Evolutionary conservation across 2,329 filamentous ascomycete genomes (phyloP), one percentile per base, ranked within the genome.

Genomic region (Plectosphaerella plurivora): DNA sequence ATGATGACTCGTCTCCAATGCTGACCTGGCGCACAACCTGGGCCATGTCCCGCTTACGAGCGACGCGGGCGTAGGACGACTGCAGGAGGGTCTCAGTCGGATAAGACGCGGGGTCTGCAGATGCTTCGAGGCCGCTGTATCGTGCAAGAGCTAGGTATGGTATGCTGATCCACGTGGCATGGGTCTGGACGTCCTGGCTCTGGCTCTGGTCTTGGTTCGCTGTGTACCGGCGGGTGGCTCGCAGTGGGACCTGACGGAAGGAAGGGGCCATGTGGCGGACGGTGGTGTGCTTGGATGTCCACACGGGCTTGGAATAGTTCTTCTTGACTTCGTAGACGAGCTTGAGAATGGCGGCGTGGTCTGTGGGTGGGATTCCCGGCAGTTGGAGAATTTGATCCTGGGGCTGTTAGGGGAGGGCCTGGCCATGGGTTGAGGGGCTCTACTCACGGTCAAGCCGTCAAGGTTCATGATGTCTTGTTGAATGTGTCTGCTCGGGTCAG

Each of bases 71-170:
- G 54, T 71, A 75, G 8, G 72, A 69, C 1, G 67, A 61, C 57
- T 78, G 76, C 1, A 77, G 58, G 6, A 78, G 56, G 1, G 74
- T 76, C 48, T 70, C 66, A 2, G 68, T 61, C 1, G 75, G 75
- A 48, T 75, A 77, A 1, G 65, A 61, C 5, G 63, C 62, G 7
- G 63, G 45, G 24, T 60, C 65, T 1, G 65, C 63, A 1, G 63
- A 63, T 6, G 62, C 61, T 2, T 64, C 59, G 2, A 73, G 57
- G 3, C 71, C 73, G 0, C 69, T 69, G 52, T 76, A 77, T 22
- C 67, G 65, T 49, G 75, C 68, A 1, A 78, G 65, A 2, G 67
- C 68, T 55, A 79, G 77, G 55, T 77, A 78, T 0, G 76, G 76
- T 14, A 78, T 60, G 28, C 72, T 76, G 3, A 76, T 56, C 74